Percentiles rank a stretch among this genome's conserved stretches.
phyloP scores from a whole-genome alignment of 352 stramenopile genomes.

The Phytophthora quininea region DNA sequence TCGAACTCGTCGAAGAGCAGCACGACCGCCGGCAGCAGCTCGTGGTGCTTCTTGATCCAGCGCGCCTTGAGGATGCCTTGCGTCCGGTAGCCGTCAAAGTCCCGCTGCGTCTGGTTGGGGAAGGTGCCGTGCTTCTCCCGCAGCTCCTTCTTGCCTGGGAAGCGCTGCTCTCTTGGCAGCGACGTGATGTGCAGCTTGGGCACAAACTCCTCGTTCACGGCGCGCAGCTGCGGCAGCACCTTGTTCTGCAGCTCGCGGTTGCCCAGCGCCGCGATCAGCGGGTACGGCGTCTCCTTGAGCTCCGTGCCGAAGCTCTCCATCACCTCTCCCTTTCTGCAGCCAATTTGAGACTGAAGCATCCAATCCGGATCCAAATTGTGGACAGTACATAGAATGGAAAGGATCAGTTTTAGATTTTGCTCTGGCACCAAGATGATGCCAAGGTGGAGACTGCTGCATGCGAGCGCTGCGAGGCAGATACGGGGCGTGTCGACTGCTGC shows the following conservation, averaged over 20 bases:
- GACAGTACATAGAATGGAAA: not conserved
- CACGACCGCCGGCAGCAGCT: slow-evolving; percentile 77
- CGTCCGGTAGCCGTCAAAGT: slow-evolving; percentile 76
- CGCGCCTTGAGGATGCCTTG: slow-evolving; percentile 78
- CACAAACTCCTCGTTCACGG: slow-evolving; percentile 84
- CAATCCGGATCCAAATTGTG: not conserved
- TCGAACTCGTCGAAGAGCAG: slow-evolving; percentile 89
- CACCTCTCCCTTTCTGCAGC: not conserved
- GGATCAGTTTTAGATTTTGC: too few relatives aligned
- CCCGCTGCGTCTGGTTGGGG: slow-evolving; percentile 81
- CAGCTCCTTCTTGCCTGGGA: slow-evolving; percentile 84
- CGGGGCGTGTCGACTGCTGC: slow-evolving; percentile 8
- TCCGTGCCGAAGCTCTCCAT: slow-evolving; percentile 88
- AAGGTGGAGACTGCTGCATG: not conserved
- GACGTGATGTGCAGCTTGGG: slow-evolving; percentile 79
- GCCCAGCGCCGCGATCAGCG: slow-evolving; percentile 83
- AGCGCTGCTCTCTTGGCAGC: slow-evolving; percentile 76
- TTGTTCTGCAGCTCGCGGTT: slow-evolving; percentile 76
- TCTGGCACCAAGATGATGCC: too few relatives aligned
- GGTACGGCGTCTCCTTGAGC: slow-evolving; percentile 89
- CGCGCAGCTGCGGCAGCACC: slow-evolving; percentile 68
- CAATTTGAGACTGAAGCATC: slow-evolving; percentile 1
- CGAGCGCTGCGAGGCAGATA: not conserved
- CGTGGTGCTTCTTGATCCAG: slow-evolving; percentile 90
- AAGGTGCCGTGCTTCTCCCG: slow-evolving; percentile 87